phyloP scores from a whole-genome alignment of 345 rosid genomes.

The Eucalyptus leucophloia region DNA sequence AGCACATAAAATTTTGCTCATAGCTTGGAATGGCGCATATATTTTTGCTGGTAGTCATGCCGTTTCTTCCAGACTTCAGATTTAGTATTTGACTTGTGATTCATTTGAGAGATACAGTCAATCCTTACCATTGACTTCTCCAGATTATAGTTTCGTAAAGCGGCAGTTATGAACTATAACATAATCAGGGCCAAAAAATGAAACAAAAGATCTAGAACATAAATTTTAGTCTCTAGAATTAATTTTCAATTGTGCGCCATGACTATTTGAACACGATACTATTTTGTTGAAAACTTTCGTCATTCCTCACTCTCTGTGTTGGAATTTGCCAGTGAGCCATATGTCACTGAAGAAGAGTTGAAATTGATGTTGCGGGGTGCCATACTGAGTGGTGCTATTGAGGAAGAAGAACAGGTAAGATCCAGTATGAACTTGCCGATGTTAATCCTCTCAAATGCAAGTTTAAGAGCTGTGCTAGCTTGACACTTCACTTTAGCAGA shows the following conservation, averaged over 20 bases:
- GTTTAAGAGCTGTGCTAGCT: not conserved
- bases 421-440: not conserved
- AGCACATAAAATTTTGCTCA: not conserved
- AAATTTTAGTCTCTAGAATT: not conserved
- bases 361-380: slow-evolving; percentile 96
- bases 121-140: not conserved
- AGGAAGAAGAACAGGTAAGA: slow-evolving; percentile 95
- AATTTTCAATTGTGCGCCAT: not conserved
- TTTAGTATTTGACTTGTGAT: not conserved
- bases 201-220: not conserved
- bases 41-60: not conserved
- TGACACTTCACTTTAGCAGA: not conserved
- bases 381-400: slow-evolving; percentile 97
- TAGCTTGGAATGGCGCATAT: not conserved
- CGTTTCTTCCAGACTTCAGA: not conserved
- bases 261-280: not conserved
- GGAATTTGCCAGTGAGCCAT: slow-evolving; percentile 56
- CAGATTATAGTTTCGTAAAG: not conserved
- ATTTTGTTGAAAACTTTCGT: not conserved
- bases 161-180: not conserved
- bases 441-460: not conserved
- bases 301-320: not conserved
- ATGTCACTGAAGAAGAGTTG: slow-evolving; percentile 94
- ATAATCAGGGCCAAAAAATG: not conserved
- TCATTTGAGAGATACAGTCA: not conserved